These are phyloP conservation scores for Leccinum pachyderme DNA, from an alignment of 1,284 basidiomycete genomes.

Conservation along the genomic window DNA sequence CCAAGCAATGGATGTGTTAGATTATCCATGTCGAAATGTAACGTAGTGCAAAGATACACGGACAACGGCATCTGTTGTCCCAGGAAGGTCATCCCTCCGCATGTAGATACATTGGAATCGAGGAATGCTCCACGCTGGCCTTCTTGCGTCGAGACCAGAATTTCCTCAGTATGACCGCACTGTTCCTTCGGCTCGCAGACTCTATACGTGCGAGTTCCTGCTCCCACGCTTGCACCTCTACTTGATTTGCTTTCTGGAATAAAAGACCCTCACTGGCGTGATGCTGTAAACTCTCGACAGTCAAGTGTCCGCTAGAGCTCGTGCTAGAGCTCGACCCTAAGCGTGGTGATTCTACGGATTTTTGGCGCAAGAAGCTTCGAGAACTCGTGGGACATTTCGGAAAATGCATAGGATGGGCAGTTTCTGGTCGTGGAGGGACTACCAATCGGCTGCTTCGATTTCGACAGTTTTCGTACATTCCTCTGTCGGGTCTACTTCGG, in stretches of 20 bases:
- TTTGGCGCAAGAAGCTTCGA: slow-evolving; percentile 25
- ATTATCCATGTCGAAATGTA: slow-evolving; percentile 8
- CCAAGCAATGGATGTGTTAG: slow-evolving; percentile 11
- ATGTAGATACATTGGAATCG: slow-evolving; percentile 26
- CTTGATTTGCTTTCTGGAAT: slow-evolving; percentile 32
- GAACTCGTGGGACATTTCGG: slow-evolving; percentile 11
- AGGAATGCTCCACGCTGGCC: slow-evolving; percentile 24
- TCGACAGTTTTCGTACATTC: slow-evolving; percentile 14
- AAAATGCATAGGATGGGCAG: slow-evolving; percentile 22
- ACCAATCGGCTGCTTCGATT: slow-evolving; percentile 18
- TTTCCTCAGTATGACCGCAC: slow-evolving; percentile 52
- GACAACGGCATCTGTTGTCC: neutral
- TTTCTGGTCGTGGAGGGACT: slow-evolving; percentile 29
- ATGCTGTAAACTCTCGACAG: slow-evolving; percentile 24
- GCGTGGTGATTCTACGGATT: slow-evolving; percentile 18
- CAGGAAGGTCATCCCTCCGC: slow-evolving; percentile 27
- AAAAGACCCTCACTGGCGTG: slow-evolving; percentile 17
- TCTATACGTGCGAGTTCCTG: slow-evolving; percentile 73
- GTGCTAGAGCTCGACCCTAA: slow-evolving; percentile 34
- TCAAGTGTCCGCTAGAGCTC: slow-evolving; percentile 31
- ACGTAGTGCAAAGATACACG: slow-evolving; percentile 6
- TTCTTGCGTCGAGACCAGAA: slow-evolving; percentile 49
- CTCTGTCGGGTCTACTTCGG: slow-evolving; percentile 41
- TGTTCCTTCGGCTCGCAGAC: slow-evolving; percentile 56
- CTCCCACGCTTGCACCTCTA: slow-evolving; percentile 68